Conservation (phyloP, 495 filamentous ascomycete species). For the Cercophora newfieldiana region DNA sequence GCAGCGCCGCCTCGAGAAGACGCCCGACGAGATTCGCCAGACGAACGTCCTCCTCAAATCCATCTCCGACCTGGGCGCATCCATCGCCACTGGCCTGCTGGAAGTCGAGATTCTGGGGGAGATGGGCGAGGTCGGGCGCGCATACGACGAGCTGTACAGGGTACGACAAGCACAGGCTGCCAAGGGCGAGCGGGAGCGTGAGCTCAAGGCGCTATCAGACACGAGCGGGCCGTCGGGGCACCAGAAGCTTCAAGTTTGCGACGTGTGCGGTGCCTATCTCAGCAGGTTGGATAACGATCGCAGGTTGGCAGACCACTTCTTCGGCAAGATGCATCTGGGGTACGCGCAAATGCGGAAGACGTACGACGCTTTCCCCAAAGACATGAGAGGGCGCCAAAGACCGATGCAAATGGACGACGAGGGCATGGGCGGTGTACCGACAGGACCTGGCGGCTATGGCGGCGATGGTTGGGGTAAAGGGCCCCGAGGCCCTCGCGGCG, state of each 20-base stretch:
- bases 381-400: conserved; percentile 61
- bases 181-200: conserved; percentile 82
- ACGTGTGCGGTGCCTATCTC: conserved; percentile 92
- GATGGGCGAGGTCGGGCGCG: conserved; percentile 73
- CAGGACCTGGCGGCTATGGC: conserved; percentile 56
- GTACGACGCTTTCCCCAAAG: conserved; percentile 79
- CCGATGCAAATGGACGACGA: conserved; percentile 59
- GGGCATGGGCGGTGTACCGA: conserved; percentile 42
- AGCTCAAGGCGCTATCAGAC: conserved; percentile 88
- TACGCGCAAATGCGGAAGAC: conserved; percentile 98
- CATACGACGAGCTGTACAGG: conserved; percentile 83
- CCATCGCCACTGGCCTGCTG: conserved; percentile 77
- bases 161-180: conserved; percentile 75
- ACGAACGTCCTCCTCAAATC: conserved; percentile 91
- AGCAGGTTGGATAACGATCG: conserved; percentile 91
- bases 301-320: conserved; percentile 93
- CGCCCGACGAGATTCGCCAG: conserved; percentile 94
- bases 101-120: conserved; percentile 87
- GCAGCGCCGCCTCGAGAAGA: conserved; percentile 92
- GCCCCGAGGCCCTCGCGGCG: conserved; percentile 41
- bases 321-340: conserved; percentile 98
- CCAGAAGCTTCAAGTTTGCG: conserved; percentile 97
- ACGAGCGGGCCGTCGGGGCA: conserved; percentile 90
- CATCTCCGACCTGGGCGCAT: conserved; percentile 77
- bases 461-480: conserved; percentile 54